These are phyloP conservation scores for Sarocladium kiliense DNA, from an alignment of 2,329 filamentous ascomycete genomes.

Conservation along the genomic window DNA sequence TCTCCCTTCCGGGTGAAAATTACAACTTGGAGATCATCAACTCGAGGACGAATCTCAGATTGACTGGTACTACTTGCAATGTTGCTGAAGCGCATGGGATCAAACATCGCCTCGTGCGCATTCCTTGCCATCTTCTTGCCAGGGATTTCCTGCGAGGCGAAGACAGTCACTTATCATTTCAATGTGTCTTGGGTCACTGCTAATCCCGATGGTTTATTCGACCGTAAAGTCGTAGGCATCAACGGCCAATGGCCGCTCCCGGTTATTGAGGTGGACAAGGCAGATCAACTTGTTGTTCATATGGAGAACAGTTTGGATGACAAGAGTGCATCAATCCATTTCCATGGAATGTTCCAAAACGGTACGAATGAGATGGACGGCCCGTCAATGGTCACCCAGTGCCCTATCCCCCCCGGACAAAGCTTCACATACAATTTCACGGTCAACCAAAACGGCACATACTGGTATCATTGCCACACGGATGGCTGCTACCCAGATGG, in stretches of 20 bases:
- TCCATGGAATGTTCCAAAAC: slow-evolving; percentile 13
- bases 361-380: slow-evolving; percentile 57
- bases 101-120: slow-evolving; percentile 8
- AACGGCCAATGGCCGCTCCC: slow-evolving; percentile 63
- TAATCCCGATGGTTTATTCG: slow-evolving; percentile 53
- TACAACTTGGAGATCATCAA: neutral
- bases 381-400: slow-evolving; percentile 51
- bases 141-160: slow-evolving; percentile 12
- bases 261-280: slow-evolving; percentile 47
- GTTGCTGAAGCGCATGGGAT: neutral
- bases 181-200: slow-evolving; percentile 57
- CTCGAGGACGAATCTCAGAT: neutral
- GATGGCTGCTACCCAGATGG: slow-evolving; percentile 55
- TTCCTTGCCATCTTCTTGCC: slow-evolving; percentile 8
- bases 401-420: slow-evolving; percentile 40
- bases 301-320: slow-evolving; percentile 39
- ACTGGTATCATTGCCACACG: slow-evolving; percentile 58
- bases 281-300: slow-evolving; percentile 45
- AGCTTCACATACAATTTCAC: slow-evolving; percentile 49
- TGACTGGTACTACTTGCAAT: neutral
- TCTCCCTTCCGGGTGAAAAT: neutral
- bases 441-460: slow-evolving; percentile 51
- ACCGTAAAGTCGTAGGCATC: slow-evolving; percentile 57
- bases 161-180: slow-evolving; percentile 51
- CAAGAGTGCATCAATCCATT: slow-evolving; percentile 3